Evolutionary conservation across 208 protist genomes (phyloP).

Genomic region (Leishmania braziliensis): DNA sequence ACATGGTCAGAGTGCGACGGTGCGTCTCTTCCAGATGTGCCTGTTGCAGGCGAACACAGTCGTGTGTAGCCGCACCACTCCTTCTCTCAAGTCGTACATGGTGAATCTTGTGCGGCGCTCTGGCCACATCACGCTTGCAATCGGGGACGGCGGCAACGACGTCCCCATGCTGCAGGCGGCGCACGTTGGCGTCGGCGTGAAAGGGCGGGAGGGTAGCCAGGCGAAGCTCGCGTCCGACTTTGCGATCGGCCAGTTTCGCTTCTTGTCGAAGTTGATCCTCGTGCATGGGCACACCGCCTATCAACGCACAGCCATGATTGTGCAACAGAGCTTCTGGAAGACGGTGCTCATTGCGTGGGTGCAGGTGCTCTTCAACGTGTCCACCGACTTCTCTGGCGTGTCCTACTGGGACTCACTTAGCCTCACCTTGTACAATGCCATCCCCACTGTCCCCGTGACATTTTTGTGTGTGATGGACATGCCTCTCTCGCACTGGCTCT

Average conservation of each 20-base stretch:
- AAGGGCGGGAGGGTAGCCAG: slow-evolving; percentile 90
- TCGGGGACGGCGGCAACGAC: slow-evolving; percentile 96
- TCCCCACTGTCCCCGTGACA: slow-evolving; percentile 83
- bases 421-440: slow-evolving; percentile 88
- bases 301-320: slow-evolving; percentile 88
- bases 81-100: slow-evolving; percentile 70
- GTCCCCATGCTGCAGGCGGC: slow-evolving; percentile 95
- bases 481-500: slow-evolving; percentile 55
- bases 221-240: slow-evolving; percentile 92
- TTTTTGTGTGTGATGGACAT: slow-evolving; percentile 89
- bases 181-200: slow-evolving; percentile 90
- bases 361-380: slow-evolving; percentile 91
- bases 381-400: slow-evolving; percentile 76
- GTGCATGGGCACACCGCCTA: slow-evolving; percentile 95
- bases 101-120: slow-evolving; percentile 59
- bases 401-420: slow-evolving; percentile 91
- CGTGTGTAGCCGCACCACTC: slow-evolving; percentile 74
- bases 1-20: slow-evolving; percentile 34
- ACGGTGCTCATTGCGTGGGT: slow-evolving; percentile 92
- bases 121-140: slow-evolving; percentile 78
- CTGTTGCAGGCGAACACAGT: slow-evolving; percentile 61
- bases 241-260: slow-evolving; percentile 90
- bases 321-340: slow-evolving; percentile 98
- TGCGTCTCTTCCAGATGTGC: slow-evolving; percentile 44
- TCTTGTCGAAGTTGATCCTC: slow-evolving; percentile 88